Conservation (phyloP, 495 filamentous ascomycete species). For the Tirmania nivea region DNA sequence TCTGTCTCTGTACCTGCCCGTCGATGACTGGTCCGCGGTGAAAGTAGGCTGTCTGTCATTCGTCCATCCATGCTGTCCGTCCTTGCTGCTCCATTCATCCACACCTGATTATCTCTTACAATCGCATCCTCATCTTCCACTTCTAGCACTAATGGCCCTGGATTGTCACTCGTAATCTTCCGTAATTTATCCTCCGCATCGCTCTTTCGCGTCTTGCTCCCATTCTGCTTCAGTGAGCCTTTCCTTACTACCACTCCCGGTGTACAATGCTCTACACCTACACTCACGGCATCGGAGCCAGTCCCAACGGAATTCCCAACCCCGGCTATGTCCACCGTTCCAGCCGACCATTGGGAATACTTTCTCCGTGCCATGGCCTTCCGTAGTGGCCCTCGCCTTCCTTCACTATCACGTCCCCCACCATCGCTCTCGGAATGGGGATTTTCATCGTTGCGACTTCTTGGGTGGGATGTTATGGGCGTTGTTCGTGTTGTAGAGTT, state of each 20-base stretch:
- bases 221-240: not conserved
- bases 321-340: not conserved
- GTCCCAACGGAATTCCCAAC: not conserved
- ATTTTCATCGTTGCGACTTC: not conserved
- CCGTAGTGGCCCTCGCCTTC: conserved; percentile 6
- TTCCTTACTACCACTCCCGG: too few relatives aligned
- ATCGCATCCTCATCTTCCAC: not conserved
- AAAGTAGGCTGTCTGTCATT: too few relatives aligned
- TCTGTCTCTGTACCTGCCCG: conserved; percentile 8
- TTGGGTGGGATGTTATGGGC: not conserved
- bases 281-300: too few relatives aligned
- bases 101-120: too few relatives aligned
- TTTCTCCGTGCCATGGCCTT: conserved; percentile 16
- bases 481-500: not conserved
- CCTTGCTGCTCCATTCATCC: not conserved
- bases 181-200: not conserved
- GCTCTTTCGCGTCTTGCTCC: not conserved
- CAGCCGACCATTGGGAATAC: conserved; percentile 10
- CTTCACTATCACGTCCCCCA: not conserved
- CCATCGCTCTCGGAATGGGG: not conserved
- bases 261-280: not conserved
- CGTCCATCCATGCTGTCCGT: not conserved
- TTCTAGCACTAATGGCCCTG: not conserved
- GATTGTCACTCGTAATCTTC: not conserved
- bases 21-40: too few relatives aligned